phyloP scores from a whole-genome alignment of 257 asterid species.

The Solanum tacnaense region DNA sequence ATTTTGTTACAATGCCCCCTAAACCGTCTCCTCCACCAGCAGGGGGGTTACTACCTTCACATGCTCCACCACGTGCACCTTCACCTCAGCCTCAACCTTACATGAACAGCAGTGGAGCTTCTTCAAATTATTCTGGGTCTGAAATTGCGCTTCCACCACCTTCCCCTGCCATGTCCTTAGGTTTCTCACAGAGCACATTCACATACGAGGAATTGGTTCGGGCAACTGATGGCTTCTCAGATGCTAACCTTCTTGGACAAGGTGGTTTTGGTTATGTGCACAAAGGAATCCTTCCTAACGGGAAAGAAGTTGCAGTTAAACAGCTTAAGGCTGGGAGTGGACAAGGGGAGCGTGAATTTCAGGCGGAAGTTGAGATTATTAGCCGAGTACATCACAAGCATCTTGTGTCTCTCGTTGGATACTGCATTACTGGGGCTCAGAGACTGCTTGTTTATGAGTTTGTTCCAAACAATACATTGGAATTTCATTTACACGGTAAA shows the following conservation, averaged over 20 bases:
- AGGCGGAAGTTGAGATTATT: slow-evolving; percentile 92
- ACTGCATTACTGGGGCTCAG: slow-evolving; percentile 59
- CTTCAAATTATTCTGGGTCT: slow-evolving; percentile 59
- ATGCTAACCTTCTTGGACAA: slow-evolving; percentile 88
- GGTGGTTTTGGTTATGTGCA: slow-evolving; percentile 98
- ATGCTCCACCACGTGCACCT: slow-evolving; percentile 25
- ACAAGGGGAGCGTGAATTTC: slow-evolving; percentile 90
- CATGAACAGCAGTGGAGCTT: slow-evolving; percentile 67
- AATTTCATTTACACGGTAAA: slow-evolving; percentile 73
- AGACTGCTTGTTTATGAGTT: slow-evolving; percentile 87
- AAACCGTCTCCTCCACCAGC: slow-evolving; percentile 14
- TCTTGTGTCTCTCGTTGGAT: slow-evolving; percentile 93
- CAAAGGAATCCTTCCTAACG: slow-evolving; percentile 71
- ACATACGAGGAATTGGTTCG: slow-evolving; percentile 66
- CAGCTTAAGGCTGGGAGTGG: slow-evolving; percentile 91
- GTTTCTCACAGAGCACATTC: slow-evolving; percentile 61
- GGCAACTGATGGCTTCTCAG: slow-evolving; percentile 92
- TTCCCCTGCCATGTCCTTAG: slow-evolving; percentile 53
- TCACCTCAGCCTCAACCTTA: slow-evolving; percentile 33
- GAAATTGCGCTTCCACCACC: slow-evolving; percentile 48
- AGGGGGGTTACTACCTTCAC: slow-evolving; percentile 10
- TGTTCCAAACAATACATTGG: slow-evolving; percentile 72
- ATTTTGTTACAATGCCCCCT: slow-evolving; percentile 11
- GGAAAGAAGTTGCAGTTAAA: slow-evolving; percentile 83
- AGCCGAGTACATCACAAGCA: slow-evolving; percentile 95